phyloP scores from a whole-genome alignment of 352 stramenopile genomes.

The Phytophthora pinifolia region DNA sequence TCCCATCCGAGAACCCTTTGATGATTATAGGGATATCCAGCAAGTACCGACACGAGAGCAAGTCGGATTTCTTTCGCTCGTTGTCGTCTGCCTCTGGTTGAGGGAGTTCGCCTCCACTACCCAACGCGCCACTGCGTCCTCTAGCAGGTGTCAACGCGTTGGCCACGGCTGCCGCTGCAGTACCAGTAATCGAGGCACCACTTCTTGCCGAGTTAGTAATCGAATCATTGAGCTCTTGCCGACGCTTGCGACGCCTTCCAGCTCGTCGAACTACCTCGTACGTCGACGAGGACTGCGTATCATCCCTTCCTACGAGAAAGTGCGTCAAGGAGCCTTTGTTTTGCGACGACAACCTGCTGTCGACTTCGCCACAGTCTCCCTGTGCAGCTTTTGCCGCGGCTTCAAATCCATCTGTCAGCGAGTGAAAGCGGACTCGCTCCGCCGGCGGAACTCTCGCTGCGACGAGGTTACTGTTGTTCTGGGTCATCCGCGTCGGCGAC shows the following conservation, averaged over 20 bases:
- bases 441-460: conserved; percentile 5
- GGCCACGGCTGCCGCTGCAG: conserved; percentile 17
- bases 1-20: conserved; percentile 54
- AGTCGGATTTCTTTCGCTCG: conserved; percentile 1
- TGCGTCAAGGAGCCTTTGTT: conserved; percentile 35
- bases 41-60: conserved; percentile 34
- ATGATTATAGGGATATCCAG: conserved; percentile 61
- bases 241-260: conserved; percentile 29
- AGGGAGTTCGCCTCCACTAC: conserved; percentile 3
- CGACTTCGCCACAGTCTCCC: not conserved
- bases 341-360: not conserved
- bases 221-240: conserved; percentile 20
- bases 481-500: conserved; percentile 5
- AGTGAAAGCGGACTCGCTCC: conserved; percentile 24
- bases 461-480: conserved; percentile 19
- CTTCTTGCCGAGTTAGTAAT: conserved; percentile 3
- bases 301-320: conserved; percentile 46
- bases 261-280: conserved; percentile 32
- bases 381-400: conserved; percentile 8
- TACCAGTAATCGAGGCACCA: conserved; percentile 16
- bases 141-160: conserved; percentile 32
- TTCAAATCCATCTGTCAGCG: conserved; percentile 36
- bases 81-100: conserved; percentile 6
- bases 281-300: conserved; percentile 32
- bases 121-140: conserved; percentile 7